phyloP scores from a whole-genome alignment of 805 yeast species.

The Komagataella mondaviorum region DNA sequence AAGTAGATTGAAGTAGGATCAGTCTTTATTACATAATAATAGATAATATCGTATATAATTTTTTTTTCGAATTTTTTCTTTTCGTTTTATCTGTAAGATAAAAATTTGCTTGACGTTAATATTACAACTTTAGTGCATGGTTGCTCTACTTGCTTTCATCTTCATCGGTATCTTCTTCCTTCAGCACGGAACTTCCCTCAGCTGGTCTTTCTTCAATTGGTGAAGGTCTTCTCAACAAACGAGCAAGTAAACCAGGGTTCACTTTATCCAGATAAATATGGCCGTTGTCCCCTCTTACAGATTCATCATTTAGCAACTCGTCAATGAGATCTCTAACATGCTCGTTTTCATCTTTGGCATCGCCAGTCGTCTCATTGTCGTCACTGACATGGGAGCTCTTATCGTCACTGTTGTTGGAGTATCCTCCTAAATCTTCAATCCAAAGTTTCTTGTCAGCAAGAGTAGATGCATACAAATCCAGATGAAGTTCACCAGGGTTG shows the following conservation, averaged over 20 bases:
- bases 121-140: background rate
- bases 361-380: slow-evolving; percentile 1
- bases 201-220: background rate
- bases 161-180: background rate
- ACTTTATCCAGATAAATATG: background rate
- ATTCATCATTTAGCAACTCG: background rate
- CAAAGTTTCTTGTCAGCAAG: background rate
- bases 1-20: slow-evolving; percentile 3
- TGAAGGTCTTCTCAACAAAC: background rate
- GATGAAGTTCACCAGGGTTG: slow-evolving; percentile 35
- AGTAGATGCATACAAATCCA: slow-evolving; percentile 24
- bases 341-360: slow-evolving; percentile 10
- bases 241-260: background rate
- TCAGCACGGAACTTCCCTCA: background rate
- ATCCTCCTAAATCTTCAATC: slow-evolving; percentile 6
- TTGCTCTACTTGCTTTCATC: background rate
- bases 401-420: background rate
- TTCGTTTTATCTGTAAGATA: background rate
- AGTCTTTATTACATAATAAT: background rate
- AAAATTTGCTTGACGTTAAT: background rate
- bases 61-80: background rate
- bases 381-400: background rate
- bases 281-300: background rate
- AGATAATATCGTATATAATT: background rate
- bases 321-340: background rate